phyloP scores from a whole-genome alignment of 2,329 filamentous ascomycete genomes.

The Proliferodiscus dingleyae region DNA sequence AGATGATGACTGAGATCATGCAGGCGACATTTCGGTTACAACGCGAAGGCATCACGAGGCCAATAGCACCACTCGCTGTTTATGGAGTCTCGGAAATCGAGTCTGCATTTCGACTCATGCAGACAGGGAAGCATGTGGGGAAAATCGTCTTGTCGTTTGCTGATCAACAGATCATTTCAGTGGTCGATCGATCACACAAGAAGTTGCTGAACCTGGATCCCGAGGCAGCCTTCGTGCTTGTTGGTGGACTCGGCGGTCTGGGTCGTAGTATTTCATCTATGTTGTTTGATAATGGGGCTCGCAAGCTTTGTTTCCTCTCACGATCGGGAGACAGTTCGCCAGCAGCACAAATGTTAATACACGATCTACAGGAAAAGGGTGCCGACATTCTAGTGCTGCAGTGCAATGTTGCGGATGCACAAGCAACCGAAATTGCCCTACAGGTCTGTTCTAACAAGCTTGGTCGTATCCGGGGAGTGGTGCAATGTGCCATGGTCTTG shows the following conservation, averaged over 20 bases:
- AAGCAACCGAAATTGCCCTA: conserved; percentile 24
- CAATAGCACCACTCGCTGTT: background rate
- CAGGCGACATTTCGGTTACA: too few relatives aligned
- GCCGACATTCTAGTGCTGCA: conserved; percentile 35
- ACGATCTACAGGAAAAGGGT: conserved; percentile 21
- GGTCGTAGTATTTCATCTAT: conserved; percentile 13
- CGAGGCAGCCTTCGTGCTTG: conserved; percentile 18
- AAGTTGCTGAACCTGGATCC: conserved; percentile 7
- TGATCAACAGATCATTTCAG: background rate
- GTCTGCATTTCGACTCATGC: conserved; percentile 1
- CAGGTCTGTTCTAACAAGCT: conserved; percentile 22
- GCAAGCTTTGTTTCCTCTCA: conserved; percentile 17
- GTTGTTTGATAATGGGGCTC: conserved; percentile 8
- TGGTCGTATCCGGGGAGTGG: conserved; percentile 39
- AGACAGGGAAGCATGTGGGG: background rate
- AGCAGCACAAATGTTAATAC: background rate
- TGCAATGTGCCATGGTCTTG: conserved; percentile 42
- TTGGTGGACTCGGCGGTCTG: conserved; percentile 22
- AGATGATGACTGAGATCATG: background rate
- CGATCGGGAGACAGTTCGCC: conserved; percentile 4
- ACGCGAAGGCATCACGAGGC: background rate
- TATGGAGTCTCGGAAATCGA: conserved; percentile 1
- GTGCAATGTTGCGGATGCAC: conserved; percentile 44
- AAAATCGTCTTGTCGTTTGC: conserved; percentile 4
- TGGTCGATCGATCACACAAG: background rate